Base-by-base conservation (phyloP, 2,329 filamentous ascomycete species). In the Alternaria novae-zelandiae region DNA sequence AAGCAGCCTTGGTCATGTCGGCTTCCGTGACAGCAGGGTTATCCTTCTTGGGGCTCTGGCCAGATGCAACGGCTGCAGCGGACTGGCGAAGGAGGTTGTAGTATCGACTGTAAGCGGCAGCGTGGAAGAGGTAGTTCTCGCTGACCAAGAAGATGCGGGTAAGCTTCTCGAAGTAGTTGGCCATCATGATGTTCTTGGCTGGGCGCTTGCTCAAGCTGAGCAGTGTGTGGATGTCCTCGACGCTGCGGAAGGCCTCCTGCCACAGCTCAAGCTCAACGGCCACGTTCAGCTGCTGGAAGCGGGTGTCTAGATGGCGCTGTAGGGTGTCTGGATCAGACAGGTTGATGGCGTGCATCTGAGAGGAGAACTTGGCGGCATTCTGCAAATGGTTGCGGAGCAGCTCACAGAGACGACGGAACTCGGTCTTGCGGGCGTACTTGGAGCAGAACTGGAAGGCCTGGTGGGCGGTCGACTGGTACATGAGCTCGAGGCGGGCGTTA, bases 151-250 rank as follows among this genome's bases (percentile, higher is more conserved):
- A 99, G 81, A 99, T 99, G 69, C 94, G 90, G 44, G 96, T 97
- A 62, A 99, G 90, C 85, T 98, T 98, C 87, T 99, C 96, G 83
- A 98, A 99, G 87, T 99, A 99, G 86, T 98, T 99, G 83, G 96
- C 96, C 96, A 99, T 99, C 96, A 99, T 98, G 79, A 97, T 87
- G 81, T 97, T 97, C 90, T 98, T 98, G 58, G 96, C 91, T 43
- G 94, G 94, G 59, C 96, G 92, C 88, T 98, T 98, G 90, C 95
- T 98, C 73, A 98, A 88, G 85, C 91, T 98, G 72, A 99, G 89
- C 59, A 99, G 89, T 55, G 94, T 98, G 85, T 99, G 96, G 73
- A 98, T 98, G 80, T 99, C 96, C 84, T 99, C 96, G 54, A 99
- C 95, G 78, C 94, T 97, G 81, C 96, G 92, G 91, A 99, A 99